Percentiles rank a stretch among this genome's conserved stretches.
Conservation (phyloP, 1,284 basidiomycete genomes). For the Pseudozyma sp. region DNA sequence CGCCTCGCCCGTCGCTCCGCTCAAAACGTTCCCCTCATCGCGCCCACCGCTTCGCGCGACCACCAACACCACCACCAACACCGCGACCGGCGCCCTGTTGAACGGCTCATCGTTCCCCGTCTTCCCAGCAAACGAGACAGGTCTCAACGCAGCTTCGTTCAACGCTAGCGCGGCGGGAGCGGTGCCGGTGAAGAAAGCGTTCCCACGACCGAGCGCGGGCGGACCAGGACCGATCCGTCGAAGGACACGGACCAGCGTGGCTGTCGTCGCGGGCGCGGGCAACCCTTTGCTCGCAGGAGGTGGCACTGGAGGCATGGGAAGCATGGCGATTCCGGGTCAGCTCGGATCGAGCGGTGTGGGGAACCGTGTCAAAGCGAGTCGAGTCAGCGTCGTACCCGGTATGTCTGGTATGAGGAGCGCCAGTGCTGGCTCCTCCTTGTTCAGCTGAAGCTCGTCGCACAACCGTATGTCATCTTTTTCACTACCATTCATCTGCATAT, state of each 20-base stretch:
- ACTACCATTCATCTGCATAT: neutral
- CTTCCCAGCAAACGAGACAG: conserved; percentile 3
- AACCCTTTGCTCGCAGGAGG: conserved; percentile 3
- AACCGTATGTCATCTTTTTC: too few species aligned
- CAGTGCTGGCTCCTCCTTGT: conserved; percentile 7
- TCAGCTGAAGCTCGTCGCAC: conserved; percentile 1
- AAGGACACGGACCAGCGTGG: conserved; percentile 22
- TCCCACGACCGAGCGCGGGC: conserved; percentile 38
- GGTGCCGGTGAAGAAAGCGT: conserved; percentile 31
- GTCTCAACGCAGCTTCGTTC: conserved; percentile 11
- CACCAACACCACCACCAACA: conserved; percentile 16
- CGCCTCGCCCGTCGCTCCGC: conserved; percentile 8
- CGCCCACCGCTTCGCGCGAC: conserved; percentile 18
- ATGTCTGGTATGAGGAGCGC: neutral
- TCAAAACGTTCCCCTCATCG: neutral
- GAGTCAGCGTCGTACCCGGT: conserved; percentile 9
- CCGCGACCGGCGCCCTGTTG: neutral
- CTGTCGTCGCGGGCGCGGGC: neutral
- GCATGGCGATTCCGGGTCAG: conserved; percentile 17
- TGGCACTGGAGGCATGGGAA: neutral
- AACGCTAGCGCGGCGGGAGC: neutral
- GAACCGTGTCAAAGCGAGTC: conserved; percentile 31
- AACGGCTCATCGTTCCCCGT: conserved; percentile 24
- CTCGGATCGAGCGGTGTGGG: conserved; percentile 16
- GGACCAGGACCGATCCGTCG: conserved; percentile 38